A percentile compares a stretch with the other conserved stretches of the same genome.
These are phyloP conservation scores for Chrysoporthe deuterocubensis DNA, from an alignment of 2,329 filamentous ascomycete species.

Conservation along the genomic window DNA sequence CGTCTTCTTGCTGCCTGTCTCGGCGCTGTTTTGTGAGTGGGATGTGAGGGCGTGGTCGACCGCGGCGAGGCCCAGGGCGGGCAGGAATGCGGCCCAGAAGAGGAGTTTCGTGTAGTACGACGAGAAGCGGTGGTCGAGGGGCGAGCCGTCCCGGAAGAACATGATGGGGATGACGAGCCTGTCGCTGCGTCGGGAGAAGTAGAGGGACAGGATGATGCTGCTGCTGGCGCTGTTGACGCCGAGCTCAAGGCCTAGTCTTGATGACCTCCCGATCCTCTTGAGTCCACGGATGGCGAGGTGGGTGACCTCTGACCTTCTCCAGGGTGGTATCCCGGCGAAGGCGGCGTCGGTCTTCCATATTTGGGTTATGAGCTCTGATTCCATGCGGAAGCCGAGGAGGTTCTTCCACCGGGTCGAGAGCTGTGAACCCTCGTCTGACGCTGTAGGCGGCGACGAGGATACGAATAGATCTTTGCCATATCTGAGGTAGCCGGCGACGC, in stretches of 20 bases:
- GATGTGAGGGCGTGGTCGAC: constrained; percentile 37
- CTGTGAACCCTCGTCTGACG: neutral
- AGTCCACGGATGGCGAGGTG: constrained; percentile 49
- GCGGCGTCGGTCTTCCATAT: constrained; percentile 23
- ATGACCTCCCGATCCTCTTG: constrained; percentile 45
- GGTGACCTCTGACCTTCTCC: constrained; percentile 5
- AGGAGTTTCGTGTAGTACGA: constrained; percentile 35
- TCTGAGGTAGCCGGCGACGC: constrained; percentile 42
- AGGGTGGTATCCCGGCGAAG: neutral
- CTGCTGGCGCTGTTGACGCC: constrained; percentile 45
- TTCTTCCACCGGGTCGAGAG: neutral
- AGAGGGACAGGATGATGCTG: constrained; percentile 49
- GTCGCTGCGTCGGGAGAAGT: constrained; percentile 49
- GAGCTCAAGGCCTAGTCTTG: constrained; percentile 50
- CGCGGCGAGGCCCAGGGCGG: constrained; percentile 45
- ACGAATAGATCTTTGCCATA: constrained; percentile 42
- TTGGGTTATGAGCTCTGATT: constrained; percentile 48
- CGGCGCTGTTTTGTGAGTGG: neutral
- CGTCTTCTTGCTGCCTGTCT: neutral
- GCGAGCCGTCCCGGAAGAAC: constrained; percentile 13
- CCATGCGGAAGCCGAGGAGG: constrained; percentile 40
- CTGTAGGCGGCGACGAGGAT: constrained; percentile 30
- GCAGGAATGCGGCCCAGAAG: constrained; percentile 45
- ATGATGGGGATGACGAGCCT: constrained; percentile 48
- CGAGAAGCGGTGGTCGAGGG: neutral